Conservation (phyloP, 164 flowering plant genomes). For the Pachysandra terminalis region DNA sequence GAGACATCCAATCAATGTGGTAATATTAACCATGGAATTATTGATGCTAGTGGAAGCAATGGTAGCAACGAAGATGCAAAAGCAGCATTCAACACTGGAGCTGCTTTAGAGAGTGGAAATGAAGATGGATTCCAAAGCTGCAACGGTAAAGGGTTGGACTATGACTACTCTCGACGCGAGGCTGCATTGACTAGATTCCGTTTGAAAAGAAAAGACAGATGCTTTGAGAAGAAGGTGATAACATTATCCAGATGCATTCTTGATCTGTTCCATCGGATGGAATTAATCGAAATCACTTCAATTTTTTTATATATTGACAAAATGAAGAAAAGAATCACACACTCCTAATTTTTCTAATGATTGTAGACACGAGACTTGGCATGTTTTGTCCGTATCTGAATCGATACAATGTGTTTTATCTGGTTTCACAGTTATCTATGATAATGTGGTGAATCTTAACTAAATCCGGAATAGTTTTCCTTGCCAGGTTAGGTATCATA, state of each 20-base stretch:
- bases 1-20: constrained; percentile 10
- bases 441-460: neutral
- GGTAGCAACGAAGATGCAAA: constrained; percentile 19
- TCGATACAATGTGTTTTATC: neutral
- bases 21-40: constrained; percentile 2
- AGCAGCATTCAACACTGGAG: constrained; percentile 13
- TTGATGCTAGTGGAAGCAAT: constrained; percentile 18
- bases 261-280: neutral
- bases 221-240: constrained; percentile 54
- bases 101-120: constrained; percentile 14
- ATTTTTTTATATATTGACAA: too few species aligned
- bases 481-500: constrained; percentile 54
- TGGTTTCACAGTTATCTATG: neutral
- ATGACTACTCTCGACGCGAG: constrained; percentile 36
- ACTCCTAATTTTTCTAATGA: neutral
- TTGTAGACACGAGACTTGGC: too few species aligned
- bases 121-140: constrained; percentile 19
- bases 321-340: neutral
- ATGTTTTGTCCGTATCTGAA: neutral
- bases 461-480: constrained; percentile 1
- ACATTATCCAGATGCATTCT: neutral
- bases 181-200: constrained; percentile 50
- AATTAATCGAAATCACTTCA: neutral
- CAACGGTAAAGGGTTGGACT: constrained; percentile 21
- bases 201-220: constrained; percentile 50